These are phyloP conservation scores for Schrenkiella parvula DNA, from an alignment of 345 rosid genomes.

Conservation along the genomic window DNA sequence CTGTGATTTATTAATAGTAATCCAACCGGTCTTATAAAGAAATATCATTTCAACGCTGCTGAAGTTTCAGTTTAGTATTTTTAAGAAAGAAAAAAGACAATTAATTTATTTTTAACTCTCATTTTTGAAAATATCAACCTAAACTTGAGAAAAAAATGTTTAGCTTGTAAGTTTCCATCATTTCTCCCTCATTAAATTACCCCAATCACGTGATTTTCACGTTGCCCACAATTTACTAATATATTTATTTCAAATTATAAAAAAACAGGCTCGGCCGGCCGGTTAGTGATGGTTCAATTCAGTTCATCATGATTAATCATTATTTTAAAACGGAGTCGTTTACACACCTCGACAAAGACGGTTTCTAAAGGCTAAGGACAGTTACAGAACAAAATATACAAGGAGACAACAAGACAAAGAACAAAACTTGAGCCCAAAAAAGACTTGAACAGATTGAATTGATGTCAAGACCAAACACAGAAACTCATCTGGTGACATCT, in stretches of 20 bases:
- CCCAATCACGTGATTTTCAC: constrained; percentile 5
- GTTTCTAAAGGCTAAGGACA: neutral
- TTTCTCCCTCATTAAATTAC: constrained; percentile 5
- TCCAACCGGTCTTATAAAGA: too few relatives aligned
- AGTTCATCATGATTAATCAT: neutral
- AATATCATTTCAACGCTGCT: too few relatives aligned
- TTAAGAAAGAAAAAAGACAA: too few relatives aligned
- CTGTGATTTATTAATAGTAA: neutral
- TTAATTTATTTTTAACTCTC: too few relatives aligned
- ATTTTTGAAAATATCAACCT: too few relatives aligned
- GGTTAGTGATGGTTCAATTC: neutral
- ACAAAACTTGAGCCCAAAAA: constrained; percentile 12
- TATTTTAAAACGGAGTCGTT: constrained; percentile 6
- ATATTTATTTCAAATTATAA: neutral
- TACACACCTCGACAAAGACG: neutral
- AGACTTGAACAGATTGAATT: too few relatives aligned
- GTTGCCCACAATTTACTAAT: neutral
- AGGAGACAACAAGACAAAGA: neutral
- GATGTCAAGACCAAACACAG: neutral
- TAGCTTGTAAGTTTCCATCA: neutral
- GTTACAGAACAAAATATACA: neutral
- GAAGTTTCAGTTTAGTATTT: too few relatives aligned
- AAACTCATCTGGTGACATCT: constrained; percentile 20
- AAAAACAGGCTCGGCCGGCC: neutral
- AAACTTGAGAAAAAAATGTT: too few relatives aligned